phyloP scores from a whole-genome alignment of 2,329 filamentous ascomycete species.

The Emmonsiellopsis sp. region DNA sequence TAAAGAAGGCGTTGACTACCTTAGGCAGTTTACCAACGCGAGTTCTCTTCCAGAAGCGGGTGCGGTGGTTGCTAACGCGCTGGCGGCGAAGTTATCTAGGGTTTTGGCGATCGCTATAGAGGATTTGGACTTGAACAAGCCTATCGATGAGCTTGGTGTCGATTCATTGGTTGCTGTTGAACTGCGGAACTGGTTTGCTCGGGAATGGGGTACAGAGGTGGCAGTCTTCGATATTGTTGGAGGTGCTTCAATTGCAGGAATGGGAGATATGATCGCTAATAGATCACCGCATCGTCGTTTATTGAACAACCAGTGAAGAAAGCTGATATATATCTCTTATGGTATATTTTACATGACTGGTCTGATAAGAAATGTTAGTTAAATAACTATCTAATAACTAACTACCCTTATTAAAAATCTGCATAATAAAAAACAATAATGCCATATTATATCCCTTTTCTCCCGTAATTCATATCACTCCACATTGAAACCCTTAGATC shows the following conservation, averaged over 20 bases:
- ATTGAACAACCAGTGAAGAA: no score
- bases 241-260: conserved; percentile 1
- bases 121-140: conserved; percentile 22
- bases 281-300: neutral
- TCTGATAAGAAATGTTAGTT: no score
- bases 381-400: no score
- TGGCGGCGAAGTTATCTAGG: conserved; percentile 23
- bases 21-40: conserved; percentile 9
- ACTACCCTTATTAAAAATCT: no score
- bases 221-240: conserved; percentile 35
- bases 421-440: no score
- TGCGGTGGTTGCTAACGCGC: conserved; percentile 14
- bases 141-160: conserved; percentile 27
- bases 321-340: no score
- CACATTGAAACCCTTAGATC: no score
- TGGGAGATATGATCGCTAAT: neutral
- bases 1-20: conserved; percentile 3
- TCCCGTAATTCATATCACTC: no score
- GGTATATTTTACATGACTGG: no score
- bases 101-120: conserved; percentile 23
- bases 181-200: conserved; percentile 32
- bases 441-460: no score
- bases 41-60: conserved; percentile 10
- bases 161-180: conserved; percentile 40
- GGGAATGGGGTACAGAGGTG: conserved; percentile 24